Evolutionary conservation across 805 yeast species (phyloP).

Genomic region (Debaryomyces prosopidis): DNA sequence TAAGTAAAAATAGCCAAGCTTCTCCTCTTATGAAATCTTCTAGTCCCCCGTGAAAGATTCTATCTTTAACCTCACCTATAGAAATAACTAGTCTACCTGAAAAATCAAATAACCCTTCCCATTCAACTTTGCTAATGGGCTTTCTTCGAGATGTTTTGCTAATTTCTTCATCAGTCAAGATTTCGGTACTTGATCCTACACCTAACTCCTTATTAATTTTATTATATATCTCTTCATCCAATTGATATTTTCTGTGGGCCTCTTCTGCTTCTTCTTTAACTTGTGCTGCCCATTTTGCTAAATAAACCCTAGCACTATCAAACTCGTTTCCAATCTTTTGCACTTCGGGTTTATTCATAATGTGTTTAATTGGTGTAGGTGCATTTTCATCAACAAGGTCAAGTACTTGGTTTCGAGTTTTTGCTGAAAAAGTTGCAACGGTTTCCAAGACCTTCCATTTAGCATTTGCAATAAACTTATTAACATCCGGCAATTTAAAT

Average conservation of each 20-base stretch:
- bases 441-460: constrained; percentile 87
- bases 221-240: constrained; percentile 61
- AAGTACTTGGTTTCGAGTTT: constrained; percentile 53
- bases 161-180: constrained; percentile 60
- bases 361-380: constrained; percentile 57
- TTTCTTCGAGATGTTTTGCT: constrained; percentile 62
- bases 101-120: constrained; percentile 82
- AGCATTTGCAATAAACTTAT: constrained; percentile 59
- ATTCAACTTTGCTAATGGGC: constrained; percentile 68
- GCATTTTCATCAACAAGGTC: constrained; percentile 63
- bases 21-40: constrained; percentile 57
- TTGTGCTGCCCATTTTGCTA: constrained; percentile 96
- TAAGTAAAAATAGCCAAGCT: constrained; percentile 86
- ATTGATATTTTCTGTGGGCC: constrained; percentile 50
- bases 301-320: constrained; percentile 86
- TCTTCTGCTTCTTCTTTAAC: constrained; percentile 87
- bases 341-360: constrained; percentile 78
- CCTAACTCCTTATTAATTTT: constrained; percentile 64
- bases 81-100: constrained; percentile 76
- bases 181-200: constrained; percentile 52
- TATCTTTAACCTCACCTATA: constrained; percentile 71
- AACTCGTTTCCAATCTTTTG: constrained; percentile 81
- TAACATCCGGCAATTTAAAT: constrained; percentile 37
- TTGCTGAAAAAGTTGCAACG: constrained; percentile 71
- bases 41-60: constrained; percentile 90